Base-by-base conservation (phyloP, 306 rosid genomes). In the Chamaecrista fasciculata region DNA sequence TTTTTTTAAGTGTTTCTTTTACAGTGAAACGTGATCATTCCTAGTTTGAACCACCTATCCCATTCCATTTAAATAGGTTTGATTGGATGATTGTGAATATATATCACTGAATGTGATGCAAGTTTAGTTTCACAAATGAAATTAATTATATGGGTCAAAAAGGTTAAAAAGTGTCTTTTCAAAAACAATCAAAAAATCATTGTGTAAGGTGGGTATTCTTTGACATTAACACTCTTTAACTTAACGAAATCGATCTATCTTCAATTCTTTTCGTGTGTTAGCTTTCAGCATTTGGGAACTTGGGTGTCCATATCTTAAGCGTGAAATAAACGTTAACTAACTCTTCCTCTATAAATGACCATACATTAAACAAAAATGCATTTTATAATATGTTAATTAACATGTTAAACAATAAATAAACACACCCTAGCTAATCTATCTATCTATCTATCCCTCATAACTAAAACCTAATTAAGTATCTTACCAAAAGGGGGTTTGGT, bases 231-330 rank as follows among this genome's bases (percentile, higher is more conserved):
- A 37, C 40, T 48, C 64, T 37, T 68, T 62, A 29, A 34, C 71
- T 15, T 66, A 15, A 56, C 33, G 55, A 57, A 70, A 57, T 24
- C 39, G 51, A 70, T 60, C 20, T 65, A 37, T 73, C 12, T 39
- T 2, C n/a, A n/a, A n/a, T n/a, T n/a, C n/a, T 10, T 39, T 10
- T 67, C 21, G 66, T 70, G 73, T 69, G 44, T 60, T 62, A 40
- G 51, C 71, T 65, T 66, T 60, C 66, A 72, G 66, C 56, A 40
- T 67, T 66, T 75, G 67, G 69, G 61, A 51, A 49, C 48, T 9
- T 28, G 46, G 73, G 78, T 55, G 61, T 66, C 70, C 71, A 69
- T 67, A 47, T 52, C 76, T 66, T 65, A 77, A 52, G 65, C 68
- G 72, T 65, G 58, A 70, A 70, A 59, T 62, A 18, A 71, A 80